A percentile compares a stretch with the other conserved stretches of the same genome.
Conservation (phyloP, 441 rosid species). For the Lepidium campestre region DNA sequence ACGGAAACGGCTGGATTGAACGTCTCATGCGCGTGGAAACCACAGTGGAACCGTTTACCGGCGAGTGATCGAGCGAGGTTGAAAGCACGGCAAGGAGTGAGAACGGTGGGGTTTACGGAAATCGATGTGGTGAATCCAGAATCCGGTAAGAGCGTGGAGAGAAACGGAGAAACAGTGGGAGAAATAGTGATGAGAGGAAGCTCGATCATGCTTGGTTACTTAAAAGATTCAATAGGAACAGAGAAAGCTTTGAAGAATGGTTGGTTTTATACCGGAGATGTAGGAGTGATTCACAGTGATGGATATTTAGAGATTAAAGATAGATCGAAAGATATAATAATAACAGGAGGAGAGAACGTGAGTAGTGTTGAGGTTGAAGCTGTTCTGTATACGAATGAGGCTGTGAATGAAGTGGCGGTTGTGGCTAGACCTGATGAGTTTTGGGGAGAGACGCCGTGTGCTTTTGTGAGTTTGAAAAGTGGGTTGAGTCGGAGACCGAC, state of each 20-base stretch:
- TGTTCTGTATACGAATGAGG: constrained; percentile 49
- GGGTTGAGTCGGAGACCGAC: constrained; percentile 26
- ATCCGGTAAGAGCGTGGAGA: constrained; percentile 42
- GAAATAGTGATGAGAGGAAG: constrained; percentile 70
- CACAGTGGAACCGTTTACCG: constrained; percentile 55
- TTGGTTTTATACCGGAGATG: constrained; percentile 74
- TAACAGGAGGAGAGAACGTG: constrained; percentile 78
- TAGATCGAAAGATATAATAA: constrained; percentile 76
- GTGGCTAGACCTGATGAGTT: constrained; percentile 71
- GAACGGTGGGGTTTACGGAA: constrained; percentile 32
- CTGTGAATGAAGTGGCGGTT: constrained; percentile 67
- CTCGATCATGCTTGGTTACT: constrained; percentile 64
- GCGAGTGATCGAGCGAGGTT: constrained; percentile 55
- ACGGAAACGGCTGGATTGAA: constrained; percentile 55
- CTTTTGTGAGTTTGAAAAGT: constrained; percentile 51
- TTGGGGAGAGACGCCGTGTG: constrained; percentile 90
- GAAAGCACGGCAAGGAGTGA: constrained; percentile 61
- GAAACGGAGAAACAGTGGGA: constrained; percentile 51
- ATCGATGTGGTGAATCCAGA: constrained; percentile 50
- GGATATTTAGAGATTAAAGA: constrained; percentile 76
- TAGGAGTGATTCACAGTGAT: constrained; percentile 71
- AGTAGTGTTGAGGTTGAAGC: constrained; percentile 80
- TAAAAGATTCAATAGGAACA: constrained; percentile 57
- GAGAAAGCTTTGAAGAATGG: constrained; percentile 43
- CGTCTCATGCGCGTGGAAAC: constrained; percentile 77